phyloP scores from a whole-genome alignment of 2,329 filamentous ascomycete species.

The Plectosphaerella sp. region DNA sequence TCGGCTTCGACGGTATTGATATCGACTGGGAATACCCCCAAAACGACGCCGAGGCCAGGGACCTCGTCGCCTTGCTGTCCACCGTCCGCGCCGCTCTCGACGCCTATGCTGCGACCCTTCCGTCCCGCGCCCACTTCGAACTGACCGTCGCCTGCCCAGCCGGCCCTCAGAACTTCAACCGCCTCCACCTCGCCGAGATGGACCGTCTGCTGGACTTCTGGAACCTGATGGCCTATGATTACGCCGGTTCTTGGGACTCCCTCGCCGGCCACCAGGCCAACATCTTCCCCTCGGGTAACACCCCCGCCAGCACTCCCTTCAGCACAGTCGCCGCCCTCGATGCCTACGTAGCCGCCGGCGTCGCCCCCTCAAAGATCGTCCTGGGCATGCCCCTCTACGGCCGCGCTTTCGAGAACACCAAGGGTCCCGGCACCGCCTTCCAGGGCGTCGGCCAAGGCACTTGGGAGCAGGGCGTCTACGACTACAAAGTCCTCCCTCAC shows the following conservation, averaged over 20 bases:
- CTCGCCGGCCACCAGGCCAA: slow-evolving; percentile 76
- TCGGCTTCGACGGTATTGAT: slow-evolving; percentile 72
- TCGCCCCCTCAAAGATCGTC: slow-evolving; percentile 70
- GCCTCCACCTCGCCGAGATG: slow-evolving; percentile 60
- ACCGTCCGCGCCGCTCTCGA: slow-evolving; percentile 55
- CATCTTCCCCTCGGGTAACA: slow-evolving; percentile 54
- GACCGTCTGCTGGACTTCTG: slow-evolving; percentile 66
- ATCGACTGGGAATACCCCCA: slow-evolving; percentile 68
- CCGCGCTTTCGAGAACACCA: slow-evolving; percentile 74
- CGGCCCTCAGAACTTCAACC: slow-evolving; percentile 57
- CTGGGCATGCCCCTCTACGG: slow-evolving; percentile 92
- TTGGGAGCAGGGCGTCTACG: slow-evolving; percentile 82
- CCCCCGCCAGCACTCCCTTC: slow-evolving; percentile 70
- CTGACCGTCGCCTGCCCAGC: slow-evolving; percentile 62
- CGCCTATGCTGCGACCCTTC: slow-evolving; percentile 40
- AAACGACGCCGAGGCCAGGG: slow-evolving; percentile 45
- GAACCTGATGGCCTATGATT: slow-evolving; percentile 89
- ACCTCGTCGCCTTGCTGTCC: slow-evolving; percentile 56
- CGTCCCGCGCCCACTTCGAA: slow-evolving; percentile 49
- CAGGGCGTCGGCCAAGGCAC: slow-evolving; percentile 71
- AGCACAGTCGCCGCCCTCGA: slow-evolving; percentile 67
- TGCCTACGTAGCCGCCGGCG: slow-evolving; percentile 62
- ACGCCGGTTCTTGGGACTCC: slow-evolving; percentile 75
- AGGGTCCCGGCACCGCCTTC: slow-evolving; percentile 67
- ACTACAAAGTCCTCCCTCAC: slow-evolving; percentile 81